Base-by-base conservation (phyloP, 129 eudicot genomes). In the Lactuca saligna region DNA sequence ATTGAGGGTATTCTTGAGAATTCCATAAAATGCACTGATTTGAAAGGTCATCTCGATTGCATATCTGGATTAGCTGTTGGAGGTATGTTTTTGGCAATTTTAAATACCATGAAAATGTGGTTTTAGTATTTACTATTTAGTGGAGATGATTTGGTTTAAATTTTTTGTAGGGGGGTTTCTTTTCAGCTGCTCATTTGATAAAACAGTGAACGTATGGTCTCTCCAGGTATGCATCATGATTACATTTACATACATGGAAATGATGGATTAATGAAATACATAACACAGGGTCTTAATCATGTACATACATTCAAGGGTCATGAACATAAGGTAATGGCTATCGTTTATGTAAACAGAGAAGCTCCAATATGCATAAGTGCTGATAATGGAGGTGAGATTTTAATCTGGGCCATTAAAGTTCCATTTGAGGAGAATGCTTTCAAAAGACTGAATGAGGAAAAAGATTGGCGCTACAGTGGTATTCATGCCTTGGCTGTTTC, bases 391-490 rank as follows among this genome's bases (percentile, higher is more conserved):
- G 97, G 97, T 53, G 91, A 77, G 56, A 88, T 91, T 33, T 88
- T 85, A 81, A 77, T 84, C 29, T 91, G 96, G 96, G 70, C 51
- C 55, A 71, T 79, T 35, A 73, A 38, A 34, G 37, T 61, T 61
- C 97, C 96, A 31, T 91, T 83, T 35, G 73, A 70, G 12, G 82
- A 80, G 70, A 81, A 69, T 55, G 86, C 94, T 5, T 29, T 82
- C 50, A 84, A 69, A 79, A 84, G 77, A 65, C 68, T 89, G 72
- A 63, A 66, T 9, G 95, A 82, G 77, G 76, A 81, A 66, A 88
- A 91, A 72, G 96, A 91, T 77, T 91, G 97, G 97, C 86, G 97
- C 20, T 91, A 78, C 69, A 88, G 87, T 81, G 97, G 97, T 42
- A 86, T 91, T 78, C 96, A 91, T 42, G 89, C 97, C 15, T 73